These are phyloP conservation scores for Verticillium nonalfalfae DNA, from an alignment of 2,329 filamentous ascomycete genomes.

Conservation along the genomic window DNA sequence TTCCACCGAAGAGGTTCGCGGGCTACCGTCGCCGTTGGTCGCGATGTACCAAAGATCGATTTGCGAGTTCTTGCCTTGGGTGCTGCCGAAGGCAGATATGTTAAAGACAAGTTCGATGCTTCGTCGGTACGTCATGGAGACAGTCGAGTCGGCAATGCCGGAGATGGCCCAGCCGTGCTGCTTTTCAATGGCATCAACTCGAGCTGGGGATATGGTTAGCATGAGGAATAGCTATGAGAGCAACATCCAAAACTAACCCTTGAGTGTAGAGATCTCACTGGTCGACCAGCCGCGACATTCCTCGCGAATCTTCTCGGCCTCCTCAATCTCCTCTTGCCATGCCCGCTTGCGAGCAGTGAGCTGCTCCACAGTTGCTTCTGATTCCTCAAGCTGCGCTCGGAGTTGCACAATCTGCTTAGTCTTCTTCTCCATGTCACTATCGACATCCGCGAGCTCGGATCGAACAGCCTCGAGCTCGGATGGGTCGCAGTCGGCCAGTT, in stretches of 20 bases:
- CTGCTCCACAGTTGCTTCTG: constrained; percentile 57
- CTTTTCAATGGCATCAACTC: constrained; percentile 59
- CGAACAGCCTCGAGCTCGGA: constrained; percentile 70
- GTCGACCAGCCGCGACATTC: constrained; percentile 86
- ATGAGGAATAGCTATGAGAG: not conserved
- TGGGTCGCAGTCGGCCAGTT: constrained; percentile 74
- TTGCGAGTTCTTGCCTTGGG: constrained; percentile 32
- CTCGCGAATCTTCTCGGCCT: constrained; percentile 77
- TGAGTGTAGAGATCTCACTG: constrained; percentile 72
- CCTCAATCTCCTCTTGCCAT: constrained; percentile 67
- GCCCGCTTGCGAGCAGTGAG: constrained; percentile 61
- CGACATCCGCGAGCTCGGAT: constrained; percentile 57
- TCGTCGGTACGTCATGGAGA: constrained; percentile 69
- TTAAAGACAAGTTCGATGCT: constrained; percentile 72
- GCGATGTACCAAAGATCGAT: constrained; percentile 69
- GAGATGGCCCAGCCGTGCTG: constrained; percentile 67
- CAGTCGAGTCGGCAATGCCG: constrained; percentile 50
- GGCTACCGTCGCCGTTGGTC: constrained; percentile 44
- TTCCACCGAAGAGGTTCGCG: constrained; percentile 53
- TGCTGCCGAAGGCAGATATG: constrained; percentile 49
- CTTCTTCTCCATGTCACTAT: constrained; percentile 65
- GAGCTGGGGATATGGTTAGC: constrained; percentile 45
- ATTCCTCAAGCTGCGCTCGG: constrained; percentile 59
- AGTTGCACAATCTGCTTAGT: constrained; percentile 61
- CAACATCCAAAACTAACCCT: constrained; percentile 45